phyloP scores from a whole-genome alignment of 2,329 filamentous ascomycete genomes.

The Pleoardoris graminearum region DNA sequence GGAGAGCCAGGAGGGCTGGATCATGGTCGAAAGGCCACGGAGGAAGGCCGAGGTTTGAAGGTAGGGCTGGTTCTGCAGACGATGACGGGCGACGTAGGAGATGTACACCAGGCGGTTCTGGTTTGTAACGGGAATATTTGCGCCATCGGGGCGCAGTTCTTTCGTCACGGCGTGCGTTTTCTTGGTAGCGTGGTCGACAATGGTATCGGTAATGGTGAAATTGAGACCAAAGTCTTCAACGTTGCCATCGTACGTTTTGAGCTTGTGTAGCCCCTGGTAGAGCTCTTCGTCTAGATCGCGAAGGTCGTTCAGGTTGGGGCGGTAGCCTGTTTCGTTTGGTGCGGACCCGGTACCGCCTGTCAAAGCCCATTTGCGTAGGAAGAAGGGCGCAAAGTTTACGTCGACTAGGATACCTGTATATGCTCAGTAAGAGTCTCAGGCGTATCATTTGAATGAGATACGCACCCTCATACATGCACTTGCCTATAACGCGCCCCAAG shows the following conservation, averaged over 20 bases:
- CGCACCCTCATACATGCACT: constrained; percentile 85
- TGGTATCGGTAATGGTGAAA: constrained; percentile 81
- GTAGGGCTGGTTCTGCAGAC: constrained; percentile 77
- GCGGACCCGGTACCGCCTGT: constrained; percentile 66
- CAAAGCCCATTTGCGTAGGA: constrained; percentile 91
- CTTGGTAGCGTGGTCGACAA: constrained; percentile 45
- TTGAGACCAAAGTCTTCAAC: constrained; percentile 81
- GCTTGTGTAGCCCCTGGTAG: constrained; percentile 77
- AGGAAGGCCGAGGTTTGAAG: constrained; percentile 88
- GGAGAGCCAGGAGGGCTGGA: constrained; percentile 88
- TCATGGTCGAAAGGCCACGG: constrained; percentile 80
- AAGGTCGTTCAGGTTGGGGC: constrained; percentile 92
- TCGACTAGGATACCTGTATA: constrained; percentile 77
- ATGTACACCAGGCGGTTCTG: constrained; percentile 94
- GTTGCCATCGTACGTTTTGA: constrained; percentile 85
- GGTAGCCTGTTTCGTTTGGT: constrained; percentile 72
- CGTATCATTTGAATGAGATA: not conserved
- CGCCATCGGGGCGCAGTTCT: constrained; percentile 76
- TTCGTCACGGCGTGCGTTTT: constrained; percentile 67
- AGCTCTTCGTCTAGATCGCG: constrained; percentile 88
- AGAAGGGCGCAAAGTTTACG: constrained; percentile 91
- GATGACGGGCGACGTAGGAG: constrained; percentile 84
- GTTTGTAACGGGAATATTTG: constrained; percentile 80
- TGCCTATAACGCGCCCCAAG: constrained; percentile 87
- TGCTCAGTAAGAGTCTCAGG: not conserved